phyloP scores from a whole-genome alignment of 2,329 filamentous ascomycete species.

The Penicillium fuscoglaucum region DNA sequence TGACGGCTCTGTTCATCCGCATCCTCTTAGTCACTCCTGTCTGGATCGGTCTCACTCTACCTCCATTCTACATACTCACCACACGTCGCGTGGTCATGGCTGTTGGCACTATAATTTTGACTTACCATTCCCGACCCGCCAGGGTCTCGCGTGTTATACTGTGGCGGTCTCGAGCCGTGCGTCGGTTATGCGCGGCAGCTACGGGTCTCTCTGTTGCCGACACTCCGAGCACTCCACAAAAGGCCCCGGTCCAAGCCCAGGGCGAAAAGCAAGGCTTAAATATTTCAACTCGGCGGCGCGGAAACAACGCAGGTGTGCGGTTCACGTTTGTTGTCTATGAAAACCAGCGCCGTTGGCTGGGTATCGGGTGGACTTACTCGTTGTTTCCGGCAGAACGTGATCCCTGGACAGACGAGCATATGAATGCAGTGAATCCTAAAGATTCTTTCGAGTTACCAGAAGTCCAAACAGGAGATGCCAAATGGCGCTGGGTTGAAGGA shows the following conservation, averaged over 20 bases:
- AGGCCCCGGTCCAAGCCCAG: slow-evolving; percentile 45
- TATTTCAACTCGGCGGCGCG: slow-evolving; percentile 46
- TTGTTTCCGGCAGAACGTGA: slow-evolving; percentile 87
- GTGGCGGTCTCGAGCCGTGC: slow-evolving; percentile 80
- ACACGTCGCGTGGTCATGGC: slow-evolving; percentile 80
- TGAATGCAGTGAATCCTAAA: slow-evolving; percentile 74
- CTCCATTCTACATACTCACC: slow-evolving; percentile 81
- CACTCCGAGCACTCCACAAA: slow-evolving; percentile 22
- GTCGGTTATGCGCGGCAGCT: slow-evolving; percentile 67
- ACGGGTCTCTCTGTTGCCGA: slow-evolving; percentile 73
- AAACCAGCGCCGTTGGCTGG: slow-evolving; percentile 93
- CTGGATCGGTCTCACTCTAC: slow-evolving; percentile 80
- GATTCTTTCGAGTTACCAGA: slow-evolving; percentile 70
- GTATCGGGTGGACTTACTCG: slow-evolving; percentile 89
- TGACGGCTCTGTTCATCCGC: slow-evolving; percentile 85
- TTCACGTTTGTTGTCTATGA: slow-evolving; percentile 98
- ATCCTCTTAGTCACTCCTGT: slow-evolving; percentile 84
- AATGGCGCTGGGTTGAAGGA: slow-evolving; percentile 80
- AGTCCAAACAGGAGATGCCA: slow-evolving; percentile 62
- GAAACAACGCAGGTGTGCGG: slow-evolving; percentile 72
- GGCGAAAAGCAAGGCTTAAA: slow-evolving; percentile 50
- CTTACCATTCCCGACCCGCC: slow-evolving; percentile 88
- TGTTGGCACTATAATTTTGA: slow-evolving; percentile 80
- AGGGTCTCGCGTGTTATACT: slow-evolving; percentile 82
- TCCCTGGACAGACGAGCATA: slow-evolving; percentile 94